Conservation (phyloP, 1,284 basidiomycete genomes). For the Inonotus hispidus region DNA sequence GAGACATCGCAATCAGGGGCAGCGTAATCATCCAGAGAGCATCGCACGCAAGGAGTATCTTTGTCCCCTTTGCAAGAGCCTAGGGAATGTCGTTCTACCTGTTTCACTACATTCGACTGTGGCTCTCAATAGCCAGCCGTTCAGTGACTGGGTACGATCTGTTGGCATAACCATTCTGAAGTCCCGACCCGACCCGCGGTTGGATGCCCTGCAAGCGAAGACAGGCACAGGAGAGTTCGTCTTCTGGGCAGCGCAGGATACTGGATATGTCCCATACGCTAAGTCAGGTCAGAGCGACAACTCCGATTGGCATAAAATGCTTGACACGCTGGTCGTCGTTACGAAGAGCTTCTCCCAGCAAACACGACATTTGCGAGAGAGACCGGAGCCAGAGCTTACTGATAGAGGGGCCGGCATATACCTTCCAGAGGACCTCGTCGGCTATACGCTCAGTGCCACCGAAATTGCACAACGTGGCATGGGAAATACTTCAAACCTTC, state of each 20-base stretch:
- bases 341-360: conserved; percentile 69
- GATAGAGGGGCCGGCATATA: conserved; percentile 78
- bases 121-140: conserved; percentile 50
- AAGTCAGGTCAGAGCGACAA: conserved; percentile 46
- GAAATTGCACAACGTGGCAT: conserved; percentile 78
- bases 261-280: conserved; percentile 53
- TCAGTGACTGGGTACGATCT: conserved; percentile 77
- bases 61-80: conserved; percentile 96
- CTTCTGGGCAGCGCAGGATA: conserved; percentile 78
- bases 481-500: conserved; percentile 41
- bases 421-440: conserved; percentile 86
- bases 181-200: conserved; percentile 62
- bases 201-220: conserved; percentile 66
- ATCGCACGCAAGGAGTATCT: conserved; percentile 92
- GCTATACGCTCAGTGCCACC: conserved; percentile 79
- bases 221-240: conserved; percentile 80
- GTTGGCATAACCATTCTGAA: conserved; percentile 78
- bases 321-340: conserved; percentile 70
- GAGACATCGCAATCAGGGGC: conserved; percentile 86
- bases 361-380: conserved; percentile 67
- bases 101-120: conserved; percentile 48
- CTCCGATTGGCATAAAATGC: conserved; percentile 64
- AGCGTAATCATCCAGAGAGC: conserved; percentile 93
- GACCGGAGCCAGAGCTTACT: conserved; percentile 63
- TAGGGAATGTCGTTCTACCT: conserved; percentile 93